Evolutionary conservation across 78 protist genomes (phyloP), one percentile per base, ranked within the genome.

Genomic region (Kipferlia bialata): DNA sequence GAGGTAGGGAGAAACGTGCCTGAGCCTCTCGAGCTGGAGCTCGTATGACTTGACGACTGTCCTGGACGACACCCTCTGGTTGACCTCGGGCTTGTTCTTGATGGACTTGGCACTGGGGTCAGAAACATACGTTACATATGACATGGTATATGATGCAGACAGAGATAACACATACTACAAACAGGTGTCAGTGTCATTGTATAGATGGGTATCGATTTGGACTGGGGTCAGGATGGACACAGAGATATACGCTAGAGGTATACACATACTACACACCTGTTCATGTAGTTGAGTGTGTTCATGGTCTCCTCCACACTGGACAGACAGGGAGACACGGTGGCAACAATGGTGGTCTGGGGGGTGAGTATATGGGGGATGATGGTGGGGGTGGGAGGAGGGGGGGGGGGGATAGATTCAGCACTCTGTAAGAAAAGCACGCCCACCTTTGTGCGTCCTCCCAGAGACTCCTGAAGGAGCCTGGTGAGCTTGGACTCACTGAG

Each of bases 371-470:
- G n/a, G n/a, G n/a, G n/a, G n/a, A n/a, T n/a, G n/a, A n/a, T n/a
- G n/a, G n/a, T n/a, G n/a, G n/a, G n/a, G n/a, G n/a, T n/a, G n/a
- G n/a, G n/a, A n/a, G n/a, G n/a, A n/a, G n/a, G n/a, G n/a, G n/a
- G n/a, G n/a, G n/a, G n/a, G n/a, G n/a, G n/a, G n/a, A n/a, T n/a
- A n/a, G n/a, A n/a, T n/a, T n/a, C n/a, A n/a, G n/a, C n/a, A n/a
- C n/a, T n/a, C n/a, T n/a, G n/a, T n/a, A n/a, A n/a, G n/a, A n/a
- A n/a, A n/a, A n/a, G n/a, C n/a, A n/a, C n/a, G n/a, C n/a, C n/a
- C n/a, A n/a, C n/a, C 79, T 87, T 87, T 0, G 97, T 61, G 22
- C 38, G 29, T 20, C 97, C 97, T 20, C 97, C 97, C 18, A 92
- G 81, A 37, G 91, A 84, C 32, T 92, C 97, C 66, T 85, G 89